A percentile compares a stretch with the other conserved stretches of the same genome.
Evolutionary conservation across 1,284 basidiomycete species (phyloP).

Genomic region (Leccinum glutinopallens): DNA sequence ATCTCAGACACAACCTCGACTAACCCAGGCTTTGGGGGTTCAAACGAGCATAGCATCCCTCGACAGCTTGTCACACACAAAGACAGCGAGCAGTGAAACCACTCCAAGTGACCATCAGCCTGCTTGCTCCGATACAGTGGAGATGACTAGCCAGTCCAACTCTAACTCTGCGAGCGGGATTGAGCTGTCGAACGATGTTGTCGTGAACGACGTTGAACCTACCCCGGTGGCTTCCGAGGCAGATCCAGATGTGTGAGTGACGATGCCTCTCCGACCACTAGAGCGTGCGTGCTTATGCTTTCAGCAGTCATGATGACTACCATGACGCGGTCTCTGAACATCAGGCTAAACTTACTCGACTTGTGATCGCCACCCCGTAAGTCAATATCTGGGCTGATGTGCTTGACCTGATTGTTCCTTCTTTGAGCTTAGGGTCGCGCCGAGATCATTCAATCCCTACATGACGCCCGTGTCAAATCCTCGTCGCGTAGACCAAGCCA

Average conservation of each 20-base stretch:
- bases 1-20: slow-evolving; percentile 5
- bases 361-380: slow-evolving; percentile 23
- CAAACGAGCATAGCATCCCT: slow-evolving; percentile 28
- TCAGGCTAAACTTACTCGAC: slow-evolving; percentile 3
- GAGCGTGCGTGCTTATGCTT: slow-evolving; percentile 5
- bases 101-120: background rate
- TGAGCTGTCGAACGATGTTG: slow-evolving; percentile 1
- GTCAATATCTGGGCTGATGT: slow-evolving; percentile 6
- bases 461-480: slow-evolving; percentile 32
- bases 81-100: background rate
- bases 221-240: slow-evolving; percentile 1
- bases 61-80: background rate
- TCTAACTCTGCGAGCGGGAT: background rate
- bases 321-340: background rate
- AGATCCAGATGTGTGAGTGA: slow-evolving; percentile 17
- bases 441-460: slow-evolving; percentile 27
- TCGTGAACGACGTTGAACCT: slow-evolving; percentile 3
- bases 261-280: background rate
- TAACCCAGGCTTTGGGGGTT: slow-evolving; percentile 22
- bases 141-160: slow-evolving; percentile 1
- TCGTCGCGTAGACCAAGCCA: slow-evolving; percentile 10
- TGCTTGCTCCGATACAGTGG: background rate
- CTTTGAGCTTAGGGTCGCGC: slow-evolving; percentile 15
- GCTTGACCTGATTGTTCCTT: background rate
- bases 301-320: slow-evolving; percentile 7